These are phyloP conservation scores for Trametes gibbosa DNA, from an alignment of 768 basidiomycete species.

Conservation along the genomic window DNA sequence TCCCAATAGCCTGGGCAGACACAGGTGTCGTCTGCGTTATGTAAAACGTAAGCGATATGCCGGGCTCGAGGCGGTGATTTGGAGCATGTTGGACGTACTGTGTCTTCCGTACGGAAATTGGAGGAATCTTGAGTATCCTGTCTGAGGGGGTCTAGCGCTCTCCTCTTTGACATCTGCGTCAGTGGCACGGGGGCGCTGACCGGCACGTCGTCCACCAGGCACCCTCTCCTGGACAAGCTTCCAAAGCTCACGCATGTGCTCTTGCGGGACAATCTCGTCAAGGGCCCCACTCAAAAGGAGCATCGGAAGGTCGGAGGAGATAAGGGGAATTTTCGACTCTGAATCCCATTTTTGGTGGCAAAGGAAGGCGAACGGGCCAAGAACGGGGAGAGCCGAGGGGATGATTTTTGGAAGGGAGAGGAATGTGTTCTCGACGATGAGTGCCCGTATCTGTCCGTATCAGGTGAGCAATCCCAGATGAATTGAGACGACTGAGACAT, in stretches of 20 bases:
- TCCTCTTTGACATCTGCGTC: slow-evolving; percentile 16
- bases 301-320: slow-evolving; percentile 67
- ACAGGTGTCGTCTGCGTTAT: slow-evolving; percentile 30
- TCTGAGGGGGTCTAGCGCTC: slow-evolving; percentile 5
- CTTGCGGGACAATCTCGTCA: slow-evolving; percentile 73
- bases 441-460: slow-evolving; percentile 56
- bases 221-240: slow-evolving; percentile 43
- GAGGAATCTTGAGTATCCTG: slow-evolving; percentile 19
- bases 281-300: slow-evolving; percentile 74
- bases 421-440: slow-evolving; percentile 94
- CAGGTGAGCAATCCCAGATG: neutral
- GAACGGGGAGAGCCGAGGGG: slow-evolving; percentile 73
- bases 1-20: slow-evolving; percentile 32
- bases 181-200: slow-evolving; percentile 4
- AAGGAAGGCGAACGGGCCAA: slow-evolving; percentile 72
- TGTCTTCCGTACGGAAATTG: slow-evolving; percentile 29
- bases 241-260: slow-evolving; percentile 77
- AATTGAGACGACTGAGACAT: slow-evolving; percentile 13
- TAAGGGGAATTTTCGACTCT: slow-evolving; percentile 51
- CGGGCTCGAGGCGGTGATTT: neutral
- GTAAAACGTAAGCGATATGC: neutral
- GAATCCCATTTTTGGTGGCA: slow-evolving; percentile 91
- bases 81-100: slow-evolving; percentile 23
- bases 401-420: slow-evolving; percentile 79
- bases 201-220: slow-evolving; percentile 2